Percentiles rank a stretch among this genome's conserved stretches.
Evolutionary conservation across 1,284 basidiomycete genomes (phyloP).

Genomic region (Hemileia vastatrix): DNA sequence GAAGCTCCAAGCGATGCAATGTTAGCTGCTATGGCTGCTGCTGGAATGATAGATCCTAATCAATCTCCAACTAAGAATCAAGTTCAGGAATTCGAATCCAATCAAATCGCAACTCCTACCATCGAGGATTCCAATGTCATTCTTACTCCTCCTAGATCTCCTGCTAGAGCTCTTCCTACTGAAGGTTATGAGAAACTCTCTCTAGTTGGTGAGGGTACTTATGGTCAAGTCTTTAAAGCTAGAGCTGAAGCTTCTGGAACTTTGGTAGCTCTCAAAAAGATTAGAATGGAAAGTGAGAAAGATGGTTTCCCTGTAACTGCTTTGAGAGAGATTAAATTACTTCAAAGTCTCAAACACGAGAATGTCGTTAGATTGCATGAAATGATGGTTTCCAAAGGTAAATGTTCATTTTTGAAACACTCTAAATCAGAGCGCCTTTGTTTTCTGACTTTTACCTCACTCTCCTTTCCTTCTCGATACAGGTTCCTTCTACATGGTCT

Average conservation of each 20-base stretch:
- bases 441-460: neutral
- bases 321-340: conserved; percentile 42
- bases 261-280: conserved; percentile 40
- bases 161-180: neutral
- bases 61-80: neutral
- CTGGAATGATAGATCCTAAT: neutral
- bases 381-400: conserved; percentile 41
- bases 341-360: conserved; percentile 39
- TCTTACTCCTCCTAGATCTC: neutral
- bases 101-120: neutral
- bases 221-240: conserved; percentile 44
- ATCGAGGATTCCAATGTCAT: neutral
- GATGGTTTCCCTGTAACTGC: conserved; percentile 43
- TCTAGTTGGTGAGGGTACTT: conserved; percentile 43
- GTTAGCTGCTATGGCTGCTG: neutral
- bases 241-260: conserved; percentile 32
- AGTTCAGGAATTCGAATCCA: neutral
- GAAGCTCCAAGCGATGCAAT: neutral
- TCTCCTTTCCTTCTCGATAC: neutral
- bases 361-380: conserved; percentile 42
- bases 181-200: conserved; percentile 39
- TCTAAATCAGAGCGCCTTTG: too few species aligned
- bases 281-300: conserved; percentile 42
- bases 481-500: conserved; percentile 42
- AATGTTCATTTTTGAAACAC: neutral